Percentiles rank a stretch among this genome's conserved stretches.
phyloP scores from a whole-genome alignment of 139 green algal species.

The Chlorella vulgaris region DNA sequence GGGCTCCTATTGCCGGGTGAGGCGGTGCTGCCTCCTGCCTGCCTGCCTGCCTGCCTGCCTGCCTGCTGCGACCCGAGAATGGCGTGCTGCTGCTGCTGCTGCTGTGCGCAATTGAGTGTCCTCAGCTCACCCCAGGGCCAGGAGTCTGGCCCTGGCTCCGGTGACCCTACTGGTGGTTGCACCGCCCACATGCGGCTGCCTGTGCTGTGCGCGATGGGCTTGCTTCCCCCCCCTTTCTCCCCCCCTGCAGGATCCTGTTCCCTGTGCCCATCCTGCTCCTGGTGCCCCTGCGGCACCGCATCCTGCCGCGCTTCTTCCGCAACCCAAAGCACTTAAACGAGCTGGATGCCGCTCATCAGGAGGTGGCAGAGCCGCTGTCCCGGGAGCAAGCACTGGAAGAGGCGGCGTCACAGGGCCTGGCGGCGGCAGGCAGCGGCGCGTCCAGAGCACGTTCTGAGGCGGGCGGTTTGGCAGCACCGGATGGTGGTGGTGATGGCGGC shows the following conservation, averaged over 20 bases:
- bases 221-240: too few relatives aligned
- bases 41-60: neutral
- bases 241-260: slow-evolving; percentile 65
- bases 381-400: slow-evolving; percentile 27
- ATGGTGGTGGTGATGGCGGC: too few relatives aligned
- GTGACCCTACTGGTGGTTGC: too few relatives aligned
- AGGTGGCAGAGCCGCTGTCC: slow-evolving; percentile 50
- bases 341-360: slow-evolving; percentile 72
- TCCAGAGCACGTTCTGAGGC: neutral
- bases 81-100: too few relatives aligned
- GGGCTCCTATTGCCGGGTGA: slow-evolving; percentile 47
- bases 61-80: too few relatives aligned
- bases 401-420: slow-evolving; percentile 15
- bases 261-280: slow-evolving; percentile 85
- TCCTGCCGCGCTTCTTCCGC: slow-evolving; percentile 68
- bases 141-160: too few relatives aligned
- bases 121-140: too few relatives aligned
- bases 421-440: neutral
- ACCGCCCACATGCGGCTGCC: too few relatives aligned
- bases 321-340: slow-evolving; percentile 48
- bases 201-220: too few relatives aligned
- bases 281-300: slow-evolving; percentile 72
- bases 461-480: neutral
- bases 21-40: neutral
- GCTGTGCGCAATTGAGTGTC: too few relatives aligned